Evolutionary conservation across 202 grass and related monocot species (phyloP).

Genomic region (Zizania palustris): DNA sequence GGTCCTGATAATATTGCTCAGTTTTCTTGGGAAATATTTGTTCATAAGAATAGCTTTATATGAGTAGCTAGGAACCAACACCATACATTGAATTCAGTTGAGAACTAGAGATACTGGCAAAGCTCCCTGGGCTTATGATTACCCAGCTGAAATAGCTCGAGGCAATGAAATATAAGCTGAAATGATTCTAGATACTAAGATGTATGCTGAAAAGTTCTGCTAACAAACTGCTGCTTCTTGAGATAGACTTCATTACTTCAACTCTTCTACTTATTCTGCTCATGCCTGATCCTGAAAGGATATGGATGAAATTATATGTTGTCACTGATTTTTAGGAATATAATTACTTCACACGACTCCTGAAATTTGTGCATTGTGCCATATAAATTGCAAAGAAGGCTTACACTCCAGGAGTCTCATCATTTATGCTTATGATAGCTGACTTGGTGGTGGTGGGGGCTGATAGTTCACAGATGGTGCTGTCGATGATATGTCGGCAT

Average conservation of each 20-base stretch:
- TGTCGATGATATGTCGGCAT: constrained; percentile 13
- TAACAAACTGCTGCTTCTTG: neutral
- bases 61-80: neutral
- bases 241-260: constrained; percentile 4
- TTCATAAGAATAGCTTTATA: neutral
- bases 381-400: constrained; percentile 2
- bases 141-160: constrained; percentile 39
- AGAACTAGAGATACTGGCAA: constrained; percentile 12
- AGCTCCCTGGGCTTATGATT: constrained; percentile 29
- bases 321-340: neutral
- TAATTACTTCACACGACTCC: neutral
- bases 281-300: constrained; percentile 35
- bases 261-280: constrained; percentile 28
- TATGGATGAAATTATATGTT: neutral
- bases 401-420: constrained; percentile 25
- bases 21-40: constrained; percentile 3
- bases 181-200: constrained; percentile 14
- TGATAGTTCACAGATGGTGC: constrained; percentile 30
- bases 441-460: constrained; percentile 18
- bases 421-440: constrained; percentile 40
- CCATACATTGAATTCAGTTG: constrained; percentile 6
- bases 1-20: too few relatives aligned
- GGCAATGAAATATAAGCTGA: constrained; percentile 17
- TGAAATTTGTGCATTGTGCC: neutral
- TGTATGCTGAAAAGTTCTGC: neutral